Base-by-base conservation (phyloP, 306 rosid genomes). In the Prunus mume region DNA sequence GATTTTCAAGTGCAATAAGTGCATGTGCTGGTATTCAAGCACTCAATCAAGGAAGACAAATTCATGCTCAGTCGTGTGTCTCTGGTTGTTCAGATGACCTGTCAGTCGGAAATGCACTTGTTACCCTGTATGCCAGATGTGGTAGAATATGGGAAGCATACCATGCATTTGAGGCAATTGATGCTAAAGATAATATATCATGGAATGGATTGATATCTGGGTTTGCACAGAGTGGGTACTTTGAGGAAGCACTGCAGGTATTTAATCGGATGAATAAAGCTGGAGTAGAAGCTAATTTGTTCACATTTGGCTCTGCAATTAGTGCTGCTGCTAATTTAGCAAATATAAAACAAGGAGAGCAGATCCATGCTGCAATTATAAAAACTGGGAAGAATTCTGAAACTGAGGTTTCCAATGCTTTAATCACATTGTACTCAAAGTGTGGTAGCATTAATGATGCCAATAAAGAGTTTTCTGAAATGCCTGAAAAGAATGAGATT, bases 151-250 rank as follows among this genome's bases (percentile, higher is more conserved):
- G 5, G 55, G 91, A 88, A 79, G 96, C 97, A 61, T 86, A 90
- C 85, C 63, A 49, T 71, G 86, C 90, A 80, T 93, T 93, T 47
- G 78, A 87, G 70, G 82, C 83, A 75, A 91, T 87, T 74, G 80
- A 80, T 76, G 74, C 77, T 73, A 88, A 80, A 80, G 90, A 93
- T 78, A 90, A 82, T 69, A 67, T 88, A 74, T 84, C 98, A 41
- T 93, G 98, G 98, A 93, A 93, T 82, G 84, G 92, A 18, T 73
- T 93, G 85, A 70, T 93, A 70, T 93, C 98, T 24, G 98, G 97
- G 60, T 90, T 88, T 78, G 87, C 90, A 34, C 98, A 90, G 82
- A 87, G 97, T 73, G 92, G 92, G 5, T 68, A 84, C 72, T 87
- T 34, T 71, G 98, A 90, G 85, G 97, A 91, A 83, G 96, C 98